Percentiles rank a stretch among this genome's conserved stretches.
Evolutionary conservation across 306 rosid species (phyloP).

Genomic region (Trifolium dubium): DNA sequence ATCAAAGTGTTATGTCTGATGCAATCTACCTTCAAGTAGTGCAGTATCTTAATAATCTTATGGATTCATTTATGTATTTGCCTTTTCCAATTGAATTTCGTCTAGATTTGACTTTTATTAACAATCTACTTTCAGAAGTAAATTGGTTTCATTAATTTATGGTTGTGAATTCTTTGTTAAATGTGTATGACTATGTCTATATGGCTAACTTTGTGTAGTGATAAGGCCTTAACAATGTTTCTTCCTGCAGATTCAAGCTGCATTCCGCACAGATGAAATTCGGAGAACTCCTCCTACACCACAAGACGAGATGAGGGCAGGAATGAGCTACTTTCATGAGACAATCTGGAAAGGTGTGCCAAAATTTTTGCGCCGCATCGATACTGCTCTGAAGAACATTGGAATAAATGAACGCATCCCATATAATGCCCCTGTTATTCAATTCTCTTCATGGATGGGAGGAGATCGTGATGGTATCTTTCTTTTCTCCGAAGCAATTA

Average conservation of each 20-base stretch:
- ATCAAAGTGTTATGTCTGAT: not conserved
- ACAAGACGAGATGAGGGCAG: slow-evolving; percentile 99
- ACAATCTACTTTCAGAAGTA: not conserved
- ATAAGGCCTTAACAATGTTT: not conserved
- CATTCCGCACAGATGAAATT: slow-evolving; percentile 97
- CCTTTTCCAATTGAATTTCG: slow-evolving; percentile 24
- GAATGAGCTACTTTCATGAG: slow-evolving; percentile 99
- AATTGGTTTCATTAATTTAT: not conserved
- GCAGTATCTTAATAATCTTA: not conserved
- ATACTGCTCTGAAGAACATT: slow-evolving; percentile 96
- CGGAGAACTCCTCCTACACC: slow-evolving; percentile 97
- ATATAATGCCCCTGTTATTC: slow-evolving; percentile 96
- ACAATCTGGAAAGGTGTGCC: slow-evolving; percentile 99
- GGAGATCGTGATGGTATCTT: slow-evolving; percentile 98
- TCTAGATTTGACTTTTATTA: slow-evolving; percentile 13
- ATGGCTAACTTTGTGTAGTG: slow-evolving; percentile 10
- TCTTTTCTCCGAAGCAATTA: slow-evolving; percentile 35
- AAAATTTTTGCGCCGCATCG: slow-evolving; percentile 91
- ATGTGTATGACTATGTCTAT: not conserved
- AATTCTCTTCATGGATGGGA: slow-evolving; percentile 99
- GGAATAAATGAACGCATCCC: slow-evolving; percentile 93
- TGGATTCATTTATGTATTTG: slow-evolving; percentile 15
- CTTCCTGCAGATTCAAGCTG: slow-evolving; percentile 87
- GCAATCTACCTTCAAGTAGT: slow-evolving; percentile 17
- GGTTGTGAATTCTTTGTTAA: not conserved